Conservation (phyloP, 140 eudicot genomes). For the Cichorium intybus region DNA sequence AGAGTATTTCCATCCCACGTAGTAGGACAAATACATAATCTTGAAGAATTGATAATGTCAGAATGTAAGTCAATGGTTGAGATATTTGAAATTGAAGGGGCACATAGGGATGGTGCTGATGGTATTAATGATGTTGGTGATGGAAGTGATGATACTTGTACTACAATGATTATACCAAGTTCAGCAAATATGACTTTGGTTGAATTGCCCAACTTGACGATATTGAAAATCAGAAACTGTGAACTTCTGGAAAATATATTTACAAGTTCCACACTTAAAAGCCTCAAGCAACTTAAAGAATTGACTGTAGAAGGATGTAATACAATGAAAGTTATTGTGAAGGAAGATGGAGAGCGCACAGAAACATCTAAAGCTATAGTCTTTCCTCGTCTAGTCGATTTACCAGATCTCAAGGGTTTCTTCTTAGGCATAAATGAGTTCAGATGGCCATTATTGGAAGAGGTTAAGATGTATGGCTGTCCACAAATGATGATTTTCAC, state of each 20-base stretch:
- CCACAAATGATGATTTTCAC: constrained; percentile 11
- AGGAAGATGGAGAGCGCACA: no score
- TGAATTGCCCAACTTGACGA: no score
- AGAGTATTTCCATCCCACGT: constrained; percentile 9
- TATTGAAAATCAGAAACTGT: no score
- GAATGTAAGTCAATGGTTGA: neutral
- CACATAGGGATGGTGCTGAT: neutral
- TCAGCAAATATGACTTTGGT: neutral
- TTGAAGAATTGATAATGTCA: neutral
- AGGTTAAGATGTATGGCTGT: constrained; percentile 4
- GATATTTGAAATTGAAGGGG: constrained; percentile 13
- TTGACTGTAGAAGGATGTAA: no score
- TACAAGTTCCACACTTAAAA: no score
- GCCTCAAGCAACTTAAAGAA: no score
- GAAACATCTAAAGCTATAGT: neutral
- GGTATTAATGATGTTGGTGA: neutral
- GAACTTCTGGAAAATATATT: no score
- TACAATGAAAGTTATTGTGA: no score
- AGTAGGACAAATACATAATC: neutral
- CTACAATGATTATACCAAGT: constrained; percentile 1
- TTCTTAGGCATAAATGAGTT: constrained; percentile 8
- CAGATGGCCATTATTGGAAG: neutral
- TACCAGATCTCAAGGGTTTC: neutral
- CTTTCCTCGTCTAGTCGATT: neutral
- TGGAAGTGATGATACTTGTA: neutral